Percentiles rank a stretch among this genome's conserved stretches.
These are phyloP conservation scores for Didymella arachidicola DNA, from an alignment of 2,329 filamentous ascomycete species.

Conservation along the genomic window DNA sequence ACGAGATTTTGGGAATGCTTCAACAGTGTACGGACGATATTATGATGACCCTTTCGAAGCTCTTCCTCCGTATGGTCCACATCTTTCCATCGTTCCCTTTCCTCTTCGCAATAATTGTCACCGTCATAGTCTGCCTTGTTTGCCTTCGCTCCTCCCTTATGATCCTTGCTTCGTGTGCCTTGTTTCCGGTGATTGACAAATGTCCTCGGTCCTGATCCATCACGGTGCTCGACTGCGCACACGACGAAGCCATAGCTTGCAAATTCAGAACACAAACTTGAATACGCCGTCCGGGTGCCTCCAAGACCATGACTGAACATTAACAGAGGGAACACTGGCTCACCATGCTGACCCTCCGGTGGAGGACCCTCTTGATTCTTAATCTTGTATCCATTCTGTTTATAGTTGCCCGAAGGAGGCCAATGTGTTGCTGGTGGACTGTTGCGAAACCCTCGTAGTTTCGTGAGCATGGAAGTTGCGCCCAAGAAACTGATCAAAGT, in stretches of 20 bases:
- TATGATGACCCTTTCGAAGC: slow-evolving; percentile 54
- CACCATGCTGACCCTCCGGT: slow-evolving; percentile 40
- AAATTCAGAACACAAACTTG: slow-evolving; percentile 69
- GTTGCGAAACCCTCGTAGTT: slow-evolving; percentile 70
- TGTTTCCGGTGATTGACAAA: slow-evolving; percentile 64
- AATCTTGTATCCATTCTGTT: slow-evolving; percentile 50
- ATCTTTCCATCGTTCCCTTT: slow-evolving; percentile 37
- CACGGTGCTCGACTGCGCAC: slow-evolving; percentile 69
- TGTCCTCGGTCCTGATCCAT: slow-evolving; percentile 68
- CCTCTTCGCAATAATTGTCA: slow-evolving; percentile 26
- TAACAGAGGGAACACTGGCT: slow-evolving; percentile 66
- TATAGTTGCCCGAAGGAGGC: slow-evolving; percentile 55
- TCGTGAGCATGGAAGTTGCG: slow-evolving; percentile 68
- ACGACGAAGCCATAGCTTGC: slow-evolving; percentile 72
- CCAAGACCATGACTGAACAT: slow-evolving; percentile 73
- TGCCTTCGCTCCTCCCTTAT: slow-evolving; percentile 27
- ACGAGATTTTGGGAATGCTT: not conserved
- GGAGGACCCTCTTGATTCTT: slow-evolving; percentile 54
- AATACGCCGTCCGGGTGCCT: slow-evolving; percentile 69
- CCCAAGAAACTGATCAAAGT: slow-evolving; percentile 63
- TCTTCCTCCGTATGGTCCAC: slow-evolving; percentile 52
- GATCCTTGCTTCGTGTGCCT: slow-evolving; percentile 22
- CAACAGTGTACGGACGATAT: slow-evolving; percentile 49
- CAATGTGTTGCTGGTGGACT: slow-evolving; percentile 64
- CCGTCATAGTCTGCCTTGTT: slow-evolving; percentile 14